Conservation (phyloP, 768 basidiomycete species). For the Heimioporus sp. region DNA sequence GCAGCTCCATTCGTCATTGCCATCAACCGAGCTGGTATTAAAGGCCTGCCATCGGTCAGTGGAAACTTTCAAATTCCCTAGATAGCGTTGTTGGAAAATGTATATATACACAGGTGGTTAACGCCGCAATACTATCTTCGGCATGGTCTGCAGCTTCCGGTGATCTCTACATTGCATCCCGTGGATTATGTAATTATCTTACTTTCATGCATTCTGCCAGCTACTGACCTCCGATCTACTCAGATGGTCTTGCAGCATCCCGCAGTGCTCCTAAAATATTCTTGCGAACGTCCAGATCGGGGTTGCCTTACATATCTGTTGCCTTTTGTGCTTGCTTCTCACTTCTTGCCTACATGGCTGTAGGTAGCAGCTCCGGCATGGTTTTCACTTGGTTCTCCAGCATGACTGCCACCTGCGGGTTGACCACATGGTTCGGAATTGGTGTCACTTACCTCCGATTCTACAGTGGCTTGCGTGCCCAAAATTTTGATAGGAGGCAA, state of each 20-base stretch:
- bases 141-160: constrained; percentile 40
- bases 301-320: constrained; percentile 45
- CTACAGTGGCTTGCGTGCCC: constrained; percentile 42
- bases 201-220: neutral
- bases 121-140: constrained; percentile 38
- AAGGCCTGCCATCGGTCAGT: constrained; percentile 44
- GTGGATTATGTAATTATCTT: constrained; percentile 28
- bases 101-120: constrained; percentile 19
- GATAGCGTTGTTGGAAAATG: neutral
- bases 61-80: neutral
- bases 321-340: constrained; percentile 26
- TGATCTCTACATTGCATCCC: constrained; percentile 34
- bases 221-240: constrained; percentile 22
- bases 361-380: constrained; percentile 30
- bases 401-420: constrained; percentile 35
- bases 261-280: constrained; percentile 53
- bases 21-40: constrained; percentile 48
- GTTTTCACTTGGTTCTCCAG: constrained; percentile 41
- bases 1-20: constrained; percentile 56
- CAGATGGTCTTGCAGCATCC: constrained; percentile 49
- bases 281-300: constrained; percentile 31
- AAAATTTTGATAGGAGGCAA: constrained; percentile 44
- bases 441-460: constrained; percentile 44
- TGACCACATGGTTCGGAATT: constrained; percentile 43
- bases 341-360: constrained; percentile 39